These are phyloP conservation scores for Backusella australiensis DNA, from an alignment of 192 early-diverging fungal species.

Conservation along the genomic window DNA sequence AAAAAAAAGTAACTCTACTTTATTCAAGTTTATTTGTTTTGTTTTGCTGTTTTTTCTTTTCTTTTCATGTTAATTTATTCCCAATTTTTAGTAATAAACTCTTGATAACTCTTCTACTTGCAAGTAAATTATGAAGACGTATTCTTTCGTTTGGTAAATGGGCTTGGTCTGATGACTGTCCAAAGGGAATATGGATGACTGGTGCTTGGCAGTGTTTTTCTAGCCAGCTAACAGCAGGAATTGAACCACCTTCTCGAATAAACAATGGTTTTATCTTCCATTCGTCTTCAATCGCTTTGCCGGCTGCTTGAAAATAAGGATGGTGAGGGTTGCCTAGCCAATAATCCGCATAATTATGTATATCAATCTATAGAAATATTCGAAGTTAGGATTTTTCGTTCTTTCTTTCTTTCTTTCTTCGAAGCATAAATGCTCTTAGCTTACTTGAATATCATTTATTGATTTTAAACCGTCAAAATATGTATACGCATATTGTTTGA, in stretches of 20 bases:
- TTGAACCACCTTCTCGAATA: slow-evolving; percentile 75
- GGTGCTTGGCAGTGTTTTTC: slow-evolving; percentile 59
- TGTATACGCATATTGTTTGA: slow-evolving; percentile 47
- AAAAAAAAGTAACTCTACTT: not conserved
- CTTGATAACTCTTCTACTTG: slow-evolving; percentile 58
- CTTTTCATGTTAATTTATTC: not conserved
- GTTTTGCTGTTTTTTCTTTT: not conserved
- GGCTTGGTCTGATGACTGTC: slow-evolving; percentile 64
- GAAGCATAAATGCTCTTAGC: not conserved
- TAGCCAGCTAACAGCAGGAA: slow-evolving; percentile 70
- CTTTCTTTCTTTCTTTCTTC: not conserved
- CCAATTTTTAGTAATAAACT: slow-evolving; percentile 20
- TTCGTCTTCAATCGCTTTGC: slow-evolving; percentile 58
- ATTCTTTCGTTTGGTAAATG: slow-evolving; percentile 73
- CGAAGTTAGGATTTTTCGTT: not conserved
- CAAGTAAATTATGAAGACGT: slow-evolving; percentile 56
- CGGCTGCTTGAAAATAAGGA: slow-evolving; percentile 64
- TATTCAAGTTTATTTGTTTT: not conserved
- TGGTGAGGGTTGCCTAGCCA: slow-evolving; percentile 70
- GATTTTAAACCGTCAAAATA: slow-evolving; percentile 49
- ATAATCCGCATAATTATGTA: slow-evolving; percentile 67
- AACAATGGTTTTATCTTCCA: slow-evolving; percentile 62
- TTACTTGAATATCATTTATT: slow-evolving; percentile 45
- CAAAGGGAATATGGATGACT: slow-evolving; percentile 73
- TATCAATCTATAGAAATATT: slow-evolving; percentile 45